Evolutionary conservation across 2,329 filamentous ascomycete species (phyloP).

Genomic region (Malbranchea cinnamomea): DNA sequence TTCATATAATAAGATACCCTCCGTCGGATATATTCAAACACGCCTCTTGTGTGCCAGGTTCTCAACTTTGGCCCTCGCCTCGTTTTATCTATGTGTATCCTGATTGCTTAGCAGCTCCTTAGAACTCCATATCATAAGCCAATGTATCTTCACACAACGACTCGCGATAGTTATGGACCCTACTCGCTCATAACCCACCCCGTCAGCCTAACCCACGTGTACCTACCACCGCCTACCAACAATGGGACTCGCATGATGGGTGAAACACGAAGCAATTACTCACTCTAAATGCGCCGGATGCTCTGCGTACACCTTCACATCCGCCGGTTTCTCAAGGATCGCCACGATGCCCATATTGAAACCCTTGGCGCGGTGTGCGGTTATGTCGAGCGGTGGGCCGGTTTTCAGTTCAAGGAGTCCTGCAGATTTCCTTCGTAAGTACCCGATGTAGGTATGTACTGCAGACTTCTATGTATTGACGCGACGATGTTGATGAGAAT

Average conservation of each 20-base stretch:
- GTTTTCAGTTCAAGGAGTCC: slow-evolving; percentile 23
- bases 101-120: too few relatives aligned
- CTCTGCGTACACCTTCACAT: slow-evolving; percentile 28
- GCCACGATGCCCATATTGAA: slow-evolving; percentile 34
- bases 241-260: neutral
- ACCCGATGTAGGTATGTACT: too few relatives aligned
- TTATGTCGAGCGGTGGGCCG: slow-evolving; percentile 23
- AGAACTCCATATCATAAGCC: slow-evolving; percentile 29
- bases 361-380: slow-evolving; percentile 28
- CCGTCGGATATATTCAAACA: too few relatives aligned
- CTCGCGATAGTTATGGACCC: slow-evolving; percentile 25
- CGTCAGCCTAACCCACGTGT: slow-evolving; percentile 1
- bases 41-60: too few relatives aligned
- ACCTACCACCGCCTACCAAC: neutral
- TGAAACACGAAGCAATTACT: slow-evolving; percentile 11
- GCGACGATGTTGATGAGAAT: too few relatives aligned
- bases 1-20: too few relatives aligned
- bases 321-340: slow-evolving; percentile 28
- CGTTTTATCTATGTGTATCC: too few relatives aligned
- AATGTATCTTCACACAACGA: slow-evolving; percentile 28
- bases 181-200: slow-evolving; percentile 9
- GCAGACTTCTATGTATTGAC: too few relatives aligned
- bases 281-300: slow-evolving; percentile 34
- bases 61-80: too few relatives aligned
- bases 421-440: too few relatives aligned